Conservation (phyloP, 345 rosid genomes). For the Moricandia moricandioides region DNA sequence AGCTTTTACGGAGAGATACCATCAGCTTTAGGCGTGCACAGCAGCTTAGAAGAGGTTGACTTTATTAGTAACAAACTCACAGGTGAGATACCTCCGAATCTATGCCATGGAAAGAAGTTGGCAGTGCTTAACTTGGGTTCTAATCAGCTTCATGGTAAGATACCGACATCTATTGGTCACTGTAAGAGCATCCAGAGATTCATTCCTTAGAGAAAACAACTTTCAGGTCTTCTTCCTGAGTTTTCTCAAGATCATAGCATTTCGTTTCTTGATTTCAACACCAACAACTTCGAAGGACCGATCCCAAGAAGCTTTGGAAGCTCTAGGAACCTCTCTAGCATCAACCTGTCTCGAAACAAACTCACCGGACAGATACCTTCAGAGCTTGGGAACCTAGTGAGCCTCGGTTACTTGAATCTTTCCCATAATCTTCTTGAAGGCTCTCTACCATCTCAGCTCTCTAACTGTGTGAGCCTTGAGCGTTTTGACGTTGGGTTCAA, state of each 20-base stretch:
- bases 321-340: constrained; percentile 45
- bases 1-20: constrained; percentile 65
- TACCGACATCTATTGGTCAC: constrained; percentile 55
- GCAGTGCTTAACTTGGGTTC: constrained; percentile 52
- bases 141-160: constrained; percentile 57
- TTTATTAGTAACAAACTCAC: constrained; percentile 56
- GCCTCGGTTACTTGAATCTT: constrained; percentile 46
- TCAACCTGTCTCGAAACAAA: constrained; percentile 61
- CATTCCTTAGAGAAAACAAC: constrained; percentile 53
- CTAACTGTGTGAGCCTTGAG: constrained; percentile 43
- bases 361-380: constrained; percentile 56
- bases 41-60: constrained; percentile 61
- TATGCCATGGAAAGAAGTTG: constrained; percentile 59
- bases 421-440: constrained; percentile 63
- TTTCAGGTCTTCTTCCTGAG: constrained; percentile 59
- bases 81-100: constrained; percentile 66
- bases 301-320: constrained; percentile 40
- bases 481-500: constrained; percentile 64
- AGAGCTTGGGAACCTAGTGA: constrained; percentile 52
- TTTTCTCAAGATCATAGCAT: constrained; percentile 50
- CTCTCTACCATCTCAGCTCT: constrained; percentile 58
- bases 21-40: constrained; percentile 57
- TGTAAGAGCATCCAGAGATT: constrained; percentile 62
- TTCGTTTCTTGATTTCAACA: background rate
- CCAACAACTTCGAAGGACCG: background rate